Percentiles rank a stretch among this genome's conserved stretches.
Conservation (phyloP, 1,284 basidiomycete genomes). For the Cutaneotrichosporon sp. region DNA sequence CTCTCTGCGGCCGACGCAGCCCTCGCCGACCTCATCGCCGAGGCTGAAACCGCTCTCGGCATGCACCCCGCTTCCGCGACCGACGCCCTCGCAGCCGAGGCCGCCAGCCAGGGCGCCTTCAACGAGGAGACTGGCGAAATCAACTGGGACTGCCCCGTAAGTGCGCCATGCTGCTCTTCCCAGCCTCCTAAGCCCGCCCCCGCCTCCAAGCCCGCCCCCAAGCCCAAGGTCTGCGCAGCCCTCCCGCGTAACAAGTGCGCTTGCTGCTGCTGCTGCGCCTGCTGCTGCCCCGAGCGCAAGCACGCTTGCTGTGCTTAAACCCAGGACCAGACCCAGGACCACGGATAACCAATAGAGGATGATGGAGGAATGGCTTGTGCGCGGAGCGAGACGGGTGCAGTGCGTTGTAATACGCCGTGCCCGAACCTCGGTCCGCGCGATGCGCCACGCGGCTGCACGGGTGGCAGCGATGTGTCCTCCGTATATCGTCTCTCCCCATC, state of each 20-base stretch:
- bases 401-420: not conserved
- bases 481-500: no score
- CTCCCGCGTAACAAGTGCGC: slow-evolving; percentile 3
- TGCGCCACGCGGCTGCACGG: slow-evolving; percentile 11
- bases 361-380: slow-evolving; percentile 6
- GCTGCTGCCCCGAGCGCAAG: slow-evolving; percentile 3
- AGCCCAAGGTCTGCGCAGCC: not conserved
- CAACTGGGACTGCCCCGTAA: slow-evolving; percentile 89
- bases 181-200: not conserved
- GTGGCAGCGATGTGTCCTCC: no score
- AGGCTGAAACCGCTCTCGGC: slow-evolving; percentile 22
- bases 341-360: not conserved
- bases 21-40: slow-evolving; percentile 13
- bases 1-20: slow-evolving; percentile 11
- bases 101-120: slow-evolving; percentile 56
- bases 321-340: no score
- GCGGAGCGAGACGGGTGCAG: not conserved
- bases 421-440: not conserved
- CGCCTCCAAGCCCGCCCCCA: not conserved
- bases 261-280: not conserved
- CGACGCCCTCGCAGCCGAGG: slow-evolving; percentile 14
- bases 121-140: slow-evolving; percentile 96
- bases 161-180: slow-evolving; percentile 20
- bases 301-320: not conserved
- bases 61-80: slow-evolving; percentile 5